Evolutionary conservation across 306 rosid species (phyloP).

Genomic region (Betula pendula): DNA sequence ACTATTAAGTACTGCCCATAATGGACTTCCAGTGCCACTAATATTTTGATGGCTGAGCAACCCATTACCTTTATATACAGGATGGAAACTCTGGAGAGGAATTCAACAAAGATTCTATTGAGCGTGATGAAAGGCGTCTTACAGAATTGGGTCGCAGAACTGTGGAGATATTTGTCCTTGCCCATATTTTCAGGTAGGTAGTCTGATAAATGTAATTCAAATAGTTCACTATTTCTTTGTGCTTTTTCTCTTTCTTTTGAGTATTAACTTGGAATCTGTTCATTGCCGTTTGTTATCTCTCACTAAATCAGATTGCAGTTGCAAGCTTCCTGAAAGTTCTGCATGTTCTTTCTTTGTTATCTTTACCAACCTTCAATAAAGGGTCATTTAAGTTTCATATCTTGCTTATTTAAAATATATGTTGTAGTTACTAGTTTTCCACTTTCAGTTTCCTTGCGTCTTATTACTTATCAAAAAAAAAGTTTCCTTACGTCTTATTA

Average conservation of each 20-base stretch:
- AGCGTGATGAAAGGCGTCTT: constrained; percentile 95
- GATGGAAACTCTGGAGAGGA: constrained; percentile 97
- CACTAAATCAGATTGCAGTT: not conserved
- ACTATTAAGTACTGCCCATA: not conserved
- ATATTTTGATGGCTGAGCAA: constrained; percentile 22
- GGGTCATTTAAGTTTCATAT: not conserved
- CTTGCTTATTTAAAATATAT: not conserved
- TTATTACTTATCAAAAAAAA: too few relatives aligned
- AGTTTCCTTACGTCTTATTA: not conserved
- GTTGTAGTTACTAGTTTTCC: not conserved
- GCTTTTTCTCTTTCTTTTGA: not conserved
- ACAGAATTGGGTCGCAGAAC: constrained; percentile 97
- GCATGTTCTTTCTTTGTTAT: not conserved
- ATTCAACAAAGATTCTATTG: constrained; percentile 88
- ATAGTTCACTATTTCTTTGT: not conserved
- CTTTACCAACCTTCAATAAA: not conserved
- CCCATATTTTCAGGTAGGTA: constrained; percentile 81
- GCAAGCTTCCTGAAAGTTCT: not conserved
- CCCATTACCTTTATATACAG: constrained; percentile 39
- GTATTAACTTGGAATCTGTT: not conserved
- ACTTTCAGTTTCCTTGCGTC: not conserved
- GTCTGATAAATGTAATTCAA: constrained; percentile 2
- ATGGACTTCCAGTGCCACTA: not conserved
- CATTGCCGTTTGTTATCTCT: not conserved
- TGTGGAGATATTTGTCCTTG: constrained; percentile 97